phyloP scores from a whole-genome alignment of 306 rosid genomes.

The Elaeagnus macrophylla region DNA sequence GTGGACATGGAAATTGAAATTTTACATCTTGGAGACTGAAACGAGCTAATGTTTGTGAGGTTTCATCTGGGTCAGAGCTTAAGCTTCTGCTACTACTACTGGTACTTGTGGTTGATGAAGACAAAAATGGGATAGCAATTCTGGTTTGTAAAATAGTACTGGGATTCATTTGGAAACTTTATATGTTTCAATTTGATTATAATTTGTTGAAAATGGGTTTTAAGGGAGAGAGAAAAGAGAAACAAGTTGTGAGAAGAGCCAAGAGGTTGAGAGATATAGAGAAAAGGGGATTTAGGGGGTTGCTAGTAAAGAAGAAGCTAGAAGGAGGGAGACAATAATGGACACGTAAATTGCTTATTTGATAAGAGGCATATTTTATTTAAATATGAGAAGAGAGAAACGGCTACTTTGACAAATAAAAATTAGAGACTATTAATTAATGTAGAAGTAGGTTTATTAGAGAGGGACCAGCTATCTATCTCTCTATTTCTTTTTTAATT shows the following conservation, averaged over 20 bases:
- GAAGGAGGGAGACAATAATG: constrained; percentile 28
- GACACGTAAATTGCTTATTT: constrained; percentile 12
- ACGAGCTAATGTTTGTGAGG: constrained; percentile 21
- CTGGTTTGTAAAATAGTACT: constrained; percentile 15
- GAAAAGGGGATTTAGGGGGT: too few relatives aligned
- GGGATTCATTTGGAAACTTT: constrained; percentile 12
- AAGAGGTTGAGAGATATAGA: neutral
- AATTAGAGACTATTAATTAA: constrained; percentile 5
- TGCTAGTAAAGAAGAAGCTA: neutral
- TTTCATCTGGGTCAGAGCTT: constrained; percentile 41
- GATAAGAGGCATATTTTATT: constrained; percentile 2
- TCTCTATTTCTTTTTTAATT: too few relatives aligned
- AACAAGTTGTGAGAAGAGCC: constrained; percentile 8
- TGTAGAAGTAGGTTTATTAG: constrained; percentile 12
- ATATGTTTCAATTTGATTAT: neutral
- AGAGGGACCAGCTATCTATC: too few relatives aligned
- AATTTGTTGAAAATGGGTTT: neutral
- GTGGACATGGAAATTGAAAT: constrained; percentile 12
- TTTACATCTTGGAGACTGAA: constrained; percentile 20
- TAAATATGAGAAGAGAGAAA: constrained; percentile 24
- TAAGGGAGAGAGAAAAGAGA: neutral
- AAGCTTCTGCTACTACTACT: constrained; percentile 13
- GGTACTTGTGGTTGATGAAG: constrained; percentile 21
- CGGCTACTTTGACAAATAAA: constrained; percentile 53
- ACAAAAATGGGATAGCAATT: constrained; percentile 28